Evolutionary conservation across 2,329 filamentous ascomycete genomes (phyloP).

Genomic region (Teratosphaeria nubilosa): DNA sequence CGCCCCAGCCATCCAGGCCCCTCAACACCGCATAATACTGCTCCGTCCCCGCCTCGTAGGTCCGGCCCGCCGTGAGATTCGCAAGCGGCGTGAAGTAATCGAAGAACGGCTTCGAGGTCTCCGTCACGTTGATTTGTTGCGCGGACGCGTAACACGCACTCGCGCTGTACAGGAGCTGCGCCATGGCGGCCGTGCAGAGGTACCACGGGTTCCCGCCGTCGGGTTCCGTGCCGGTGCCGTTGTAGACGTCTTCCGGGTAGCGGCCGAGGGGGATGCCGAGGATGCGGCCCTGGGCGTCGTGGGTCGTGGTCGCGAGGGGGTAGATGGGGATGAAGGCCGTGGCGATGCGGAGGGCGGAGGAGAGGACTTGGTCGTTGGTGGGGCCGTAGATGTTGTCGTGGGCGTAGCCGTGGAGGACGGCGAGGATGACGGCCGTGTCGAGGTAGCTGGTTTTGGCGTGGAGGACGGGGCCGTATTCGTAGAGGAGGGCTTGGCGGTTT

Average conservation of each 20-base stretch:
- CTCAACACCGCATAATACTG: conserved; percentile 15
- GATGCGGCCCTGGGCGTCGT: conserved; percentile 13
- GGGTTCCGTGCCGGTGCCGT: conserved; percentile 19
- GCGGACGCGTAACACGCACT: conserved; percentile 11
- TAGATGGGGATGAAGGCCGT: conserved; percentile 22
- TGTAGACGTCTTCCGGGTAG: conserved; percentile 28
- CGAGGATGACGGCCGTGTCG: conserved; percentile 25
- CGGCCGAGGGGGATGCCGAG: conserved; percentile 27
- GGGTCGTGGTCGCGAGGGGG: conserved; percentile 19
- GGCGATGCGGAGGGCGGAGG: conserved; percentile 19
- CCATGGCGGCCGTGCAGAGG: conserved; percentile 23
- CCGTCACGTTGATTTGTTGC: conserved; percentile 17
- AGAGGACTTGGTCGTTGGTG: conserved; percentile 23
- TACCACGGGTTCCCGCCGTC: conserved; percentile 28
- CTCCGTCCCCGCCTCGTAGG: conserved; percentile 14
- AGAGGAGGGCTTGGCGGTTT: conserved; percentile 20
- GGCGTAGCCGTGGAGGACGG: conserved; percentile 24
- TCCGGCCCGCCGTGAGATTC: conserved; percentile 11
- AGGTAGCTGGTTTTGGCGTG: conserved; percentile 23
- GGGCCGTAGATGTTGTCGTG: conserved; percentile 23
- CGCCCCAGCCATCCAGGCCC: conserved; percentile 24
- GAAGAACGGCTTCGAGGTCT: conserved; percentile 24
- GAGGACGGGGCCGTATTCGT: conserved; percentile 25
- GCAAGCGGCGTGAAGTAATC: conserved; percentile 23
- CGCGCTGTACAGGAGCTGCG: conserved; percentile 22